Conservation (phyloP, 1,139 yeast genomes). For the Geotrichum reessii region DNA sequence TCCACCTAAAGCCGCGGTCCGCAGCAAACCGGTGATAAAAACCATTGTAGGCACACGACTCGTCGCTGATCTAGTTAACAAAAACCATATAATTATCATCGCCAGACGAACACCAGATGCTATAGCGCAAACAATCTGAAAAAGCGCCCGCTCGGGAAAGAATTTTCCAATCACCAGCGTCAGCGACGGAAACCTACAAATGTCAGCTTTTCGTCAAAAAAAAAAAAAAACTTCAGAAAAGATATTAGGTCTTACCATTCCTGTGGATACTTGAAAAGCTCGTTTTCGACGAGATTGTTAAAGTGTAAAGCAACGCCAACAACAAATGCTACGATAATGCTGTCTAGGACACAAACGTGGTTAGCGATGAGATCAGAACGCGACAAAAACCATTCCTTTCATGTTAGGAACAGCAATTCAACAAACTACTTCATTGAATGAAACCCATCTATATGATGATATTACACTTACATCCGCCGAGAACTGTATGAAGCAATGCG, state of each 20-base stretch:
- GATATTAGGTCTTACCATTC: slow-evolving; percentile 7
- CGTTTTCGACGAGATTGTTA: slow-evolving; percentile 7
- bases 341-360: slow-evolving; percentile 1
- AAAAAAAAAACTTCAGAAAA: not conserved
- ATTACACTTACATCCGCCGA: slow-evolving; percentile 13
- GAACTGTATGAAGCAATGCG: slow-evolving; percentile 13
- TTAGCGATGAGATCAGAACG: not conserved
- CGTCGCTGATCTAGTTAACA: slow-evolving; percentile 35
- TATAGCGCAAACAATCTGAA: slow-evolving; percentile 65
- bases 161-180: slow-evolving; percentile 3
- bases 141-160: slow-evolving; percentile 74
- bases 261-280: slow-evolving; percentile 10
- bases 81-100: slow-evolving; percentile 72
- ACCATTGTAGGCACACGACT: slow-evolving; percentile 7
- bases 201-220: not conserved
- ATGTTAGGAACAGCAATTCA: not conserved
- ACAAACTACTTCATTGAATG: not conserved
- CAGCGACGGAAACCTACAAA: slow-evolving; percentile 12
- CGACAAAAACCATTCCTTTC: too few species aligned
- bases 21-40: slow-evolving; percentile 5
- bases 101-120: slow-evolving; percentile 66
- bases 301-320: slow-evolving; percentile 11
- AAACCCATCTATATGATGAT: not conserved
- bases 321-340: slow-evolving; percentile 7
- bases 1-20: slow-evolving; percentile 14